A percentile compares a stretch with the other conserved stretches of the same genome.
phyloP scores from a whole-genome alignment of 148 eudicot genomes.

The Cornus kousa region DNA sequence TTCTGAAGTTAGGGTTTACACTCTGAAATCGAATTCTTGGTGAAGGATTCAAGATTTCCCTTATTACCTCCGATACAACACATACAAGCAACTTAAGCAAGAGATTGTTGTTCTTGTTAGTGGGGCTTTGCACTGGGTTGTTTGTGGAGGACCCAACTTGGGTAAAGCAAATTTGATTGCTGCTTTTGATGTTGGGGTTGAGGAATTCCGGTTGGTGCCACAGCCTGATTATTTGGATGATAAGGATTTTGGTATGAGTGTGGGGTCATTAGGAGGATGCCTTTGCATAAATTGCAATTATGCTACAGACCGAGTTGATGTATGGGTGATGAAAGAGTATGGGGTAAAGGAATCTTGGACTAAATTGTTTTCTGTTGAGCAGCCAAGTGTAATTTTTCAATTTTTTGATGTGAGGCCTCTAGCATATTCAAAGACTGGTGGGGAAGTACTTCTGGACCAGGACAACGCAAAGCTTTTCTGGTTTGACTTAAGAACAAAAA shows the following conservation, averaged over 20 bases:
- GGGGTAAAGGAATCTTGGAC: constrained; percentile 40
- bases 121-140: constrained; percentile 47
- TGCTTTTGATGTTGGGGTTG: constrained; percentile 33
- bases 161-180: constrained; percentile 12
- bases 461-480: constrained; percentile 24
- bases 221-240: constrained; percentile 18
- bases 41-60: constrained; percentile 27
- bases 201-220: constrained; percentile 22
- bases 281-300: constrained; percentile 20
- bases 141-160: not conserved
- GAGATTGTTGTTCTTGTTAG: constrained; percentile 16
- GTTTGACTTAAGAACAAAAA: constrained; percentile 20
- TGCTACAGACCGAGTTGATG: constrained; percentile 9
- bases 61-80: constrained; percentile 3
- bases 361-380: constrained; percentile 26
- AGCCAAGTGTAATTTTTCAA: not conserved
- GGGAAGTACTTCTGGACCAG: constrained; percentile 31
- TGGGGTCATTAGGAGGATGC: constrained; percentile 24
- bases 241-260: constrained; percentile 4
- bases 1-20: constrained; percentile 32
- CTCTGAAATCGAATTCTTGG: constrained; percentile 30
- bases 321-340: constrained; percentile 50
- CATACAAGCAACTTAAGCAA: constrained; percentile 12
- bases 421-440: constrained; percentile 32
- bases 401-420: constrained; percentile 21